Conservation (phyloP, 106 monocot genomes). For the Ottelia alismoides region DNA sequence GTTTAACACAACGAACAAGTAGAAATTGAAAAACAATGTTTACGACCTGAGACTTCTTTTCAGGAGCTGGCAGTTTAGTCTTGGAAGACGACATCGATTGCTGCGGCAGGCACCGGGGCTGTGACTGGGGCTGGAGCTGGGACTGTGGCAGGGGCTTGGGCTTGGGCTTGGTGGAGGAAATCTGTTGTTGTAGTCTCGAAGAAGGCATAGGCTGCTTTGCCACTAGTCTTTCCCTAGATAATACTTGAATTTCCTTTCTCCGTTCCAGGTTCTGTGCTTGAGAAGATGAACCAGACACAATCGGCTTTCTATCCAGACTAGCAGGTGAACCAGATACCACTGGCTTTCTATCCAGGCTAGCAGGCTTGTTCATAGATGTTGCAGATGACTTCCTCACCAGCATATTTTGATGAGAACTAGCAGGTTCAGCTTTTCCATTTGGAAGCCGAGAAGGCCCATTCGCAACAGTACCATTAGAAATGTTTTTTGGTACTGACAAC, state of each 20-base stretch:
- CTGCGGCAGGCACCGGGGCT: neutral
- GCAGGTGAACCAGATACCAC: slow-evolving; percentile 12
- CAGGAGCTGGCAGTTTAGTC: slow-evolving; percentile 4
- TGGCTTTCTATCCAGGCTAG: slow-evolving; percentile 8
- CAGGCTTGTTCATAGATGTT: slow-evolving; percentile 9
- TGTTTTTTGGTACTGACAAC: neutral
- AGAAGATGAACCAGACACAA: slow-evolving; percentile 14
- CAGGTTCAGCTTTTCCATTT: slow-evolving; percentile 15
- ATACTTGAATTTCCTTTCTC: slow-evolving; percentile 9
- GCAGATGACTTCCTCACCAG: slow-evolving; percentile 23
- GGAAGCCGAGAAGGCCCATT: slow-evolving; percentile 20
- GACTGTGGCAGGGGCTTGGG: slow-evolving; percentile 1
- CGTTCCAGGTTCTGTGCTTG: slow-evolving; percentile 11
- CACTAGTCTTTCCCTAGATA: slow-evolving; percentile 1
- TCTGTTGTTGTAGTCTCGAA: slow-evolving; percentile 10
- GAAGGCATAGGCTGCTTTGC: slow-evolving; percentile 18
- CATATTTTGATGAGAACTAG: slow-evolving; percentile 20
- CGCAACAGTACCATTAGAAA: slow-evolving; percentile 1
- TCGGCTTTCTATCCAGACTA: slow-evolving; percentile 7
- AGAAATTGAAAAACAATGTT: too few relatives aligned
- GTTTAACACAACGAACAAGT: too few relatives aligned
- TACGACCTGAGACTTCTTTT: too few relatives aligned
- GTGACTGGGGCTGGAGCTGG: slow-evolving; percentile 7
- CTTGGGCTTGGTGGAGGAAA: neutral
- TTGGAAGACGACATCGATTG: slow-evolving; percentile 3